Evolutionary conservation across 176 grass and related monocot species (phyloP).

Genomic region (Musa beccarii): DNA sequence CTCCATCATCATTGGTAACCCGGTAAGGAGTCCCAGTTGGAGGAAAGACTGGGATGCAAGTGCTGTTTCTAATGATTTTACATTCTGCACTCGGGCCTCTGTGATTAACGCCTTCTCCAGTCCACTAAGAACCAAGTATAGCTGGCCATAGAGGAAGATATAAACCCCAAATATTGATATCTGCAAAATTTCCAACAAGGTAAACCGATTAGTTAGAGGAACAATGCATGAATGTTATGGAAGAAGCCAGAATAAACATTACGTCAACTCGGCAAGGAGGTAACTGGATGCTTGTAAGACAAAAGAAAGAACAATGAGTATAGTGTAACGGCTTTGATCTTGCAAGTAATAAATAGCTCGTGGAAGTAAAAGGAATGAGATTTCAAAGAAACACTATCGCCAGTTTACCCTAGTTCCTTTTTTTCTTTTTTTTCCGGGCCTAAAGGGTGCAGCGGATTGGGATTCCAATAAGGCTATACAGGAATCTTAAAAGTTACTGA

Average conservation of each 20-base stretch:
- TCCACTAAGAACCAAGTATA: slow-evolving; percentile 94
- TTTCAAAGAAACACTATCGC: too few species aligned
- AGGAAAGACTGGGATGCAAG: slow-evolving; percentile 98
- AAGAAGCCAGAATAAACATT: neutral
- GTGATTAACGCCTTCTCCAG: slow-evolving; percentile 56
- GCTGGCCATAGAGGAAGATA: slow-evolving; percentile 85
- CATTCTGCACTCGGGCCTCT: slow-evolving; percentile 58
- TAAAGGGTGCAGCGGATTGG: too few species aligned
- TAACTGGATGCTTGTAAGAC: too few species aligned
- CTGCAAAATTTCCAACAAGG: slow-evolving; percentile 26
- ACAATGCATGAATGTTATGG: neutral
- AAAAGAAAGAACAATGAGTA: neutral
- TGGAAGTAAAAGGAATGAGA: too few species aligned
- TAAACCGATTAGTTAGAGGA: neutral
- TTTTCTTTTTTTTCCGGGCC: too few species aligned
- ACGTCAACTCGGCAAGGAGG: neutral
- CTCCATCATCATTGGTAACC: slow-evolving; percentile 94
- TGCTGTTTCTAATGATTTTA: slow-evolving; percentile 88
- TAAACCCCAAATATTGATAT: slow-evolving; percentile 85
- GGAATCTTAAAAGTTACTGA: too few species aligned
- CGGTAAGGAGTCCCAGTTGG: slow-evolving; percentile 83
- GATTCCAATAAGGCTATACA: too few species aligned
- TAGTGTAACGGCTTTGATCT: neutral
- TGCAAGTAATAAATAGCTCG: too few species aligned
- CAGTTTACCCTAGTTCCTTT: too few species aligned